Conservation (phyloP, 139 green algal species). For the Picochlorum sp. region DNA sequence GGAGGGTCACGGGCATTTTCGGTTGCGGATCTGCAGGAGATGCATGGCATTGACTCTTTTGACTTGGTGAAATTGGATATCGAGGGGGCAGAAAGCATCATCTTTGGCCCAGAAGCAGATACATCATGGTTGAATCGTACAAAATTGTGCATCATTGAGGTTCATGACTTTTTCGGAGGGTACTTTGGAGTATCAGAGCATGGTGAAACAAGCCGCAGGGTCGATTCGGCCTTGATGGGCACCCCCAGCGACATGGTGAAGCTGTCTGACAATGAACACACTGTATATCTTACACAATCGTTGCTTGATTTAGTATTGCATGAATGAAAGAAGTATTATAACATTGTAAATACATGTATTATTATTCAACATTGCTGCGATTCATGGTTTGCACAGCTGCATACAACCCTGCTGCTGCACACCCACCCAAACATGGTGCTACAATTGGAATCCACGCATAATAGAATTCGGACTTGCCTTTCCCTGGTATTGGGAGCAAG, state of each 20-base stretch:
- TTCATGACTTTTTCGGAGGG: conserved; percentile 16
- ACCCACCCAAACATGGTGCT: conserved; percentile 36
- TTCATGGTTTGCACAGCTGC: conserved; percentile 29
- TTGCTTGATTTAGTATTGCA: no score
- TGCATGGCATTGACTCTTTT: conserved; percentile 11
- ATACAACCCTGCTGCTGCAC: conserved; percentile 27
- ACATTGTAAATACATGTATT: background rate
- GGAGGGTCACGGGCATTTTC: conserved; percentile 7
- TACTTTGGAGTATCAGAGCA: conserved; percentile 3
- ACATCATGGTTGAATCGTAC: conserved; percentile 12
- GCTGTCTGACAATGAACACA: conserved; percentile 17
- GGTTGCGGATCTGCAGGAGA: conserved; percentile 11
- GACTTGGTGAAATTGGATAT: conserved; percentile 25
- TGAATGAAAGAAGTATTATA: background rate
- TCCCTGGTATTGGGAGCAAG: conserved; percentile 36
- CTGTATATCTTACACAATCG: background rate
- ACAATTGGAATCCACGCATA: conserved; percentile 42
- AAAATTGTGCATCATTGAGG: conserved; percentile 3
- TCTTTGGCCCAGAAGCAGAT: conserved; percentile 13
- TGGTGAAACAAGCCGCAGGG: conserved; percentile 4
- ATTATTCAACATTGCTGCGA: conserved; percentile 13
- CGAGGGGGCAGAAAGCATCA: conserved; percentile 14
- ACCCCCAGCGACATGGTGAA: background rate
- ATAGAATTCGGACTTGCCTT: conserved; percentile 30
- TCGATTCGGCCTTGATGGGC: conserved; percentile 9